Percentiles rank a stretch among this genome's conserved stretches.
phyloP scores from a whole-genome alignment of 345 rosid species.

The Eucalyptus sp. region DNA sequence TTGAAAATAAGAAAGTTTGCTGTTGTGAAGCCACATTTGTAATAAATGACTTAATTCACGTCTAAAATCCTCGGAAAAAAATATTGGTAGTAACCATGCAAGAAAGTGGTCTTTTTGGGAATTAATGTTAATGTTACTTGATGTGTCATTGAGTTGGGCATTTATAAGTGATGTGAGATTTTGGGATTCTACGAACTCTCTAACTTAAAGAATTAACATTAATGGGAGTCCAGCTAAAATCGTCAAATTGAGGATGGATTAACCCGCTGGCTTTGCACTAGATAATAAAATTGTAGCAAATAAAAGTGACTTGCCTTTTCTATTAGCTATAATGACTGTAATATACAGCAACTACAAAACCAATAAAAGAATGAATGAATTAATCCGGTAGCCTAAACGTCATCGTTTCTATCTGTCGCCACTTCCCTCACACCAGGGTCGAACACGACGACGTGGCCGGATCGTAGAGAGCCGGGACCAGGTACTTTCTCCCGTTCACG shows the following conservation, averaged over 20 bases:
- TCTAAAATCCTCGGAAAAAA: background rate
- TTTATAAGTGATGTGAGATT: background rate
- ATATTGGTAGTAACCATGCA: background rate
- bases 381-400: background rate
- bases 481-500: slow-evolving; percentile 53
- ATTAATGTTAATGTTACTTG: background rate
- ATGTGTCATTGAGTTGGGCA: background rate
- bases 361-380: background rate
- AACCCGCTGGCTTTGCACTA: background rate
- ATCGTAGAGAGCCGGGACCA: slow-evolving; percentile 76
- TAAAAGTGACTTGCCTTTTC: background rate
- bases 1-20: background rate
- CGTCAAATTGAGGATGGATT: background rate
- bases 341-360: background rate
- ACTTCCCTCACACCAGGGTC: slow-evolving; percentile 24
- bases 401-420: background rate
- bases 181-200: background rate
- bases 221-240: background rate
- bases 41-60: background rate
- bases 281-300: background rate
- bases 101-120: background rate
- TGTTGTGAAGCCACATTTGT: background rate
- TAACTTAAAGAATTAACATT: background rate
- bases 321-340: background rate
- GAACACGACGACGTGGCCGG: slow-evolving; percentile 49